Evolutionary conservation across 1,139 yeast species (phyloP).

Genomic region (Yueomyces sp.): DNA sequence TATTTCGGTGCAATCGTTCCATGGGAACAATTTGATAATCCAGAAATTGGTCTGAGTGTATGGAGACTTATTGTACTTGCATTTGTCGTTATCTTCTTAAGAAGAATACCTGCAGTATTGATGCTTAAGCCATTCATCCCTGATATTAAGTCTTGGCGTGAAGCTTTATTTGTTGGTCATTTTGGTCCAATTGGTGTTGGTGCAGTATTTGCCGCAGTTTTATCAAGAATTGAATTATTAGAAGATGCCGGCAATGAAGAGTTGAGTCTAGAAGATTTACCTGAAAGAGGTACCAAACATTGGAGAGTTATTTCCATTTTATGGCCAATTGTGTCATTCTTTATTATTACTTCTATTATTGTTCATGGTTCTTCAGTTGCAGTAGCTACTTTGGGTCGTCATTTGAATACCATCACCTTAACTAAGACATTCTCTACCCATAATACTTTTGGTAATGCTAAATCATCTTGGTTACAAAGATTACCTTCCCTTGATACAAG

Average conservation of each 20-base stretch:
- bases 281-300: conserved; percentile 41
- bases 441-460: conserved; percentile 49
- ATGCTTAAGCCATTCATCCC: conserved; percentile 75
- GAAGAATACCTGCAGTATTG: conserved; percentile 82
- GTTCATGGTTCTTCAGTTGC: conserved; percentile 98
- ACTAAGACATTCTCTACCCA: conserved; percentile 78
- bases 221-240: conserved; percentile 74
- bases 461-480: conserved; percentile 71
- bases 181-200: conserved; percentile 98
- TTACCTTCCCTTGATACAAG: conserved; percentile 65
- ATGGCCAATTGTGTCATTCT: conserved; percentile 86
- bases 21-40: conserved; percentile 71
- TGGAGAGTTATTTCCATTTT: conserved; percentile 60
- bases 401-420: conserved; percentile 82
- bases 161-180: conserved; percentile 90
- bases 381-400: conserved; percentile 76
- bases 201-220: conserved; percentile 80
- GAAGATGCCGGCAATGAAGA: conserved; percentile 36
- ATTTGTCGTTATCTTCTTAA: conserved; percentile 64
- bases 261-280: conserved; percentile 47
- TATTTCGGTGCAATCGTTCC: conserved; percentile 93
- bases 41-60: conserved; percentile 52
- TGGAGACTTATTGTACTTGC: conserved; percentile 83
- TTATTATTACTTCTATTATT: conserved; percentile 74
- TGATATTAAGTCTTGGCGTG: conserved; percentile 88